Percentiles rank a stretch among this genome's conserved stretches.
phyloP scores from a whole-genome alignment of 106 monocot species.

The Acorus gramineus region DNA sequence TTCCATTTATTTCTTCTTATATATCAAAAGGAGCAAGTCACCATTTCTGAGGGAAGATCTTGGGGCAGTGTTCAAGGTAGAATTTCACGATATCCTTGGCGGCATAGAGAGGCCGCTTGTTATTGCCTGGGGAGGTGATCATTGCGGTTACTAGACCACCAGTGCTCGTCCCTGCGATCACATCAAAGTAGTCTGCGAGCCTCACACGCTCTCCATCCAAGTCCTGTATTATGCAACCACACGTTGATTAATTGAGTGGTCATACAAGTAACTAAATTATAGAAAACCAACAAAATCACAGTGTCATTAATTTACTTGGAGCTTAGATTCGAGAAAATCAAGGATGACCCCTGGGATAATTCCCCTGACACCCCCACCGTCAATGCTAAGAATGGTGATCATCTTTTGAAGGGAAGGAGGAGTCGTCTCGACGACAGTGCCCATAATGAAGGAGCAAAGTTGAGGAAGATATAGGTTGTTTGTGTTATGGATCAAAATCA shows the following conservation, averaged over 20 bases:
- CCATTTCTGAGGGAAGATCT: slow-evolving; percentile 3
- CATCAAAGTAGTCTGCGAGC: slow-evolving; percentile 7
- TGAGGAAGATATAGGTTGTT: too few relatives aligned
- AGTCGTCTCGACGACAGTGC: too few relatives aligned
- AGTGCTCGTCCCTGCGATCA: slow-evolving; percentile 4
- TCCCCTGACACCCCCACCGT: slow-evolving; percentile 7
- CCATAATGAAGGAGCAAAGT: too few relatives aligned
- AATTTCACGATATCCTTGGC: not conserved
- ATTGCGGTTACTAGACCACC: not conserved
- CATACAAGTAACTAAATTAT: too few relatives aligned
- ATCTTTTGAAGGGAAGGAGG: not conserved
- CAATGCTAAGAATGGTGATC: slow-evolving; percentile 5
- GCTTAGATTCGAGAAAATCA: slow-evolving; percentile 2
- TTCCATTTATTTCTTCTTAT: not conserved
- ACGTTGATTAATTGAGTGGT: too few relatives aligned
- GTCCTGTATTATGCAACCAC: not conserved
- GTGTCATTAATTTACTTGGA: not conserved
- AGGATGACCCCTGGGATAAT: slow-evolving; percentile 3
- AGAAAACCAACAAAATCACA: too few relatives aligned
- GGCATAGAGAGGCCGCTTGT: not conserved
- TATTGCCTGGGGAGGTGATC: not conserved
- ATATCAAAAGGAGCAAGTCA: not conserved
- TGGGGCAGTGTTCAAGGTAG: not conserved
- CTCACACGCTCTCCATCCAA: not conserved
- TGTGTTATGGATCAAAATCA: too few relatives aligned